A percentile compares a stretch with the other conserved stretches of the same genome.
Conservation (phyloP, 352 stramenopile genomes). For the Globisporangium nagaii region DNA sequence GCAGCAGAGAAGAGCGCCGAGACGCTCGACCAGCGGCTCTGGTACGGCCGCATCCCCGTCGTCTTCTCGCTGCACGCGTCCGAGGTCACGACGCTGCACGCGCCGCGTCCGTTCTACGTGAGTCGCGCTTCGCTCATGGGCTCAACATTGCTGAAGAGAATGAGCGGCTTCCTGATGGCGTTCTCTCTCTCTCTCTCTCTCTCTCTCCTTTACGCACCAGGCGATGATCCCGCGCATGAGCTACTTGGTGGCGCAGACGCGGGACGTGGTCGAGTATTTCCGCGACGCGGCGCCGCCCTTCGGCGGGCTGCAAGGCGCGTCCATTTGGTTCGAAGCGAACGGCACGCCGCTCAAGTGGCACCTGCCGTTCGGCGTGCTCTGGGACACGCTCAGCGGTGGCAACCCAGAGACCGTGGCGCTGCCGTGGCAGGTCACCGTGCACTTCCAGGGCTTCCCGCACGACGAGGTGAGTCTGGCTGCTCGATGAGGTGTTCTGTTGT, state of each 20-base stretch:
- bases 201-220: constrained; percentile 18
- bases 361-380: constrained; percentile 67
- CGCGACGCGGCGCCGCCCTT: constrained; percentile 64
- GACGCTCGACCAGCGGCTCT: constrained; percentile 30
- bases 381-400: constrained; percentile 33
- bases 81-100: constrained; percentile 78
- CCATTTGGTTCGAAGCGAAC: constrained; percentile 70
- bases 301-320: constrained; percentile 36
- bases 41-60: constrained; percentile 63
- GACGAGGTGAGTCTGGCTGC: constrained; percentile 35
- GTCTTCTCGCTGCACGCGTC: constrained; percentile 66
- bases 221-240: constrained; percentile 81
- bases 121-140: constrained; percentile 6
- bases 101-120: constrained; percentile 78
- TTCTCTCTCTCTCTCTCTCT: neutral
- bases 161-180: neutral
- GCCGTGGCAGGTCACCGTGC: constrained; percentile 71
- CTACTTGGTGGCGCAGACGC: constrained; percentile 70
- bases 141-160: neutral
- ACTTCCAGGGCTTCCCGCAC: constrained; percentile 68
- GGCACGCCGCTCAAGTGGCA: constrained; percentile 72
- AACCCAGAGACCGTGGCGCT: constrained; percentile 14
- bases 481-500: too few relatives aligned
- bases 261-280: constrained; percentile 76
- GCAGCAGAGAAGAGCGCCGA: neutral